Conservation (phyloP, 2,329 filamentous ascomycete species). For the Diaporthe nobilis region DNA sequence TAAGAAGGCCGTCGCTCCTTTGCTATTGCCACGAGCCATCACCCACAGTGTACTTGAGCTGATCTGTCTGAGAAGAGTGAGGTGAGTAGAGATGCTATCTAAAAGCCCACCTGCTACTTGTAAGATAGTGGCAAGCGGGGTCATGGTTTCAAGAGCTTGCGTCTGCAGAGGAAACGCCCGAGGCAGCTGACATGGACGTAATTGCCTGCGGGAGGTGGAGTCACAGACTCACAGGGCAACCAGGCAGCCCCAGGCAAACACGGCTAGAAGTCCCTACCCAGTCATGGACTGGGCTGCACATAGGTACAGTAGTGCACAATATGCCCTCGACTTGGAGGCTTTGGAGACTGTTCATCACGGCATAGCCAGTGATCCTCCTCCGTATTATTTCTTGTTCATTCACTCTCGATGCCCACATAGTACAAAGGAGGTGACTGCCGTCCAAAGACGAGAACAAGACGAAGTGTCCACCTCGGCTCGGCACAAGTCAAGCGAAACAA, state of each 20-base stretch:
- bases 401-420: neutral
- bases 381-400: neutral
- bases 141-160: neutral
- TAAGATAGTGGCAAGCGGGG: slow-evolving; percentile 3
- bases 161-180: neutral
- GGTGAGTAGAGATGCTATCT: neutral
- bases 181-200: neutral
- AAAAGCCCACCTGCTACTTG: neutral
- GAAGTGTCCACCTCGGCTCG: slow-evolving; percentile 17
- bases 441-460: neutral
- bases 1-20: neutral
- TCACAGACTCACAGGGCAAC: neutral
- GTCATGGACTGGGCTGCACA: neutral
- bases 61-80: neutral
- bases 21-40: neutral
- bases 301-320: neutral
- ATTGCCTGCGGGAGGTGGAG: slow-evolving; percentile 2
- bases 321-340: neutral
- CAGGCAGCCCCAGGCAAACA: neutral
- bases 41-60: neutral
- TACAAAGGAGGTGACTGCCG: neutral
- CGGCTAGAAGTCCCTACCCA: neutral
- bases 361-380: neutral
- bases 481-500: slow-evolving; percentile 1
- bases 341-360: neutral